Evolutionary conservation across 2,329 filamentous ascomycete species (phyloP).

Genomic region (Fusarium oligoseptatum): DNA sequence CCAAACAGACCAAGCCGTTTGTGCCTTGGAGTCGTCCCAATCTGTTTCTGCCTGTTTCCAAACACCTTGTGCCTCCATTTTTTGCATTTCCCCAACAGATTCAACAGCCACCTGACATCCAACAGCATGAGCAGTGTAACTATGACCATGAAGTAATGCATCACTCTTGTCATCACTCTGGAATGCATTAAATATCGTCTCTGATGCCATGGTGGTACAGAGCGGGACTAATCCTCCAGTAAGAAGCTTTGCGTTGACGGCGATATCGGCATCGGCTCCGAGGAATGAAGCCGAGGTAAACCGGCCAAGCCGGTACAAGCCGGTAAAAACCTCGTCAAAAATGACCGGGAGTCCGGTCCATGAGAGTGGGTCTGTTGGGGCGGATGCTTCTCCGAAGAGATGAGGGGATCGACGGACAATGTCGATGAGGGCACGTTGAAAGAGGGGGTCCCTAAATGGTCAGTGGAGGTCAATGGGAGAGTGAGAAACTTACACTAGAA

Average conservation of each 20-base stretch:
- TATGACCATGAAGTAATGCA: conserved; percentile 85
- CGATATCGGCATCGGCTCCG: conserved; percentile 76
- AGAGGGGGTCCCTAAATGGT: conserved; percentile 77
- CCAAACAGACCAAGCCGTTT: conserved; percentile 77
- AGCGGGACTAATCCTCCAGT: conserved; percentile 85
- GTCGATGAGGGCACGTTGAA: conserved; percentile 78
- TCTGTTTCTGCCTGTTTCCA: conserved; percentile 61
- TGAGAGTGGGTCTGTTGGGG: conserved; percentile 43
- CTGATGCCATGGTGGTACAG: conserved; percentile 80
- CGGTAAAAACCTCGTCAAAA: conserved; percentile 91
- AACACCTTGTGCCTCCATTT: conserved; percentile 66
- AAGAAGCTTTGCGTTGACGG: conserved; percentile 85
- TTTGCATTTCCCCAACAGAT: conserved; percentile 70
- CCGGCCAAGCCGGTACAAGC: conserved; percentile 83
- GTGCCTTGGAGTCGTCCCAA: conserved; percentile 8
- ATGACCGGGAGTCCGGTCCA: conserved; percentile 85
- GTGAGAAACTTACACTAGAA: conserved; percentile 72
- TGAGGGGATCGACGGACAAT: conserved; percentile 72
- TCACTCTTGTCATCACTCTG: conserved; percentile 80
- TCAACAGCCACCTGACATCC: conserved; percentile 84
- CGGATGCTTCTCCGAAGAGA: conserved; percentile 60
- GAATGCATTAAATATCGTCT: conserved; percentile 80
- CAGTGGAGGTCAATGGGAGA: conserved; percentile 21
- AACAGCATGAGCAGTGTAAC: conserved; percentile 86
- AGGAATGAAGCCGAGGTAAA: conserved; percentile 80